These are phyloP conservation scores for Esteya vermicola DNA, from an alignment of 2,329 filamentous ascomycete species.

Conservation along the genomic window DNA sequence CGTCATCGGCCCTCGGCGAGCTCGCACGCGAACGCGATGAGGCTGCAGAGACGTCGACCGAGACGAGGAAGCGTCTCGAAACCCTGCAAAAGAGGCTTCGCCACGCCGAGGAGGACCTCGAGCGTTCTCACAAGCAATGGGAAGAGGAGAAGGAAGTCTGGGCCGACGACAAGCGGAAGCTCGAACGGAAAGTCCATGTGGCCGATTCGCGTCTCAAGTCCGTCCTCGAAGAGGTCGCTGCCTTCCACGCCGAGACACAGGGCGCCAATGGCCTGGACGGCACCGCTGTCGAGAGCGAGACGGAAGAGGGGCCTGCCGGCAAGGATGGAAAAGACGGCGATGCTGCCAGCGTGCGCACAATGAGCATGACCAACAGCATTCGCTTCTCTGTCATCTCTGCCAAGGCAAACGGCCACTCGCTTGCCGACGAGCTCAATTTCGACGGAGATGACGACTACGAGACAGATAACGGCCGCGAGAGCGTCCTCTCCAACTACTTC, in stretches of 20 bases:
- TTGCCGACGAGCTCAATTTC: conserved; percentile 85
- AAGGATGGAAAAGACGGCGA: conserved; percentile 49
- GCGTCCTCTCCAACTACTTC: conserved; percentile 35
- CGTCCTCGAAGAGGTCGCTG: conserved; percentile 74
- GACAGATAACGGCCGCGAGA: conserved; percentile 56
- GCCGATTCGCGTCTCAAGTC: conserved; percentile 74
- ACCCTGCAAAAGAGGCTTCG: conserved; percentile 61
- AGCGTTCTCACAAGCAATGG: conserved; percentile 67
- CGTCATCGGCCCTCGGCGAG: conserved; percentile 71
- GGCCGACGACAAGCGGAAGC: conserved; percentile 67
- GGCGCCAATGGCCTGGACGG: conserved; percentile 26
- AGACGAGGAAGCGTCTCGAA: conserved; percentile 67
- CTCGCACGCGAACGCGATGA: conserved; percentile 77
- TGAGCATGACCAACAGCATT: conserved; percentile 58
- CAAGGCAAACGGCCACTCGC: conserved; percentile 53
- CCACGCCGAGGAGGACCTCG: conserved; percentile 68
- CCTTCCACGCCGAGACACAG: conserved; percentile 37
- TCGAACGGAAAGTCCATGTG: conserved; percentile 79
- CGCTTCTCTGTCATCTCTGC: conserved; percentile 44
- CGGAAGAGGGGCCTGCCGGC: conserved; percentile 36
- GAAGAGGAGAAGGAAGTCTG: conserved; percentile 71
- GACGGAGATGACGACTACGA: conserved; percentile 63
- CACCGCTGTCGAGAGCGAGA: conserved; percentile 36
- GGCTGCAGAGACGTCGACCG: conserved; percentile 55
- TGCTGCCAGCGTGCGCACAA: conserved; percentile 56